Conservation (phyloP, 495 filamentous ascomycete genomes). For the Xylaria flabelliformis region DNA sequence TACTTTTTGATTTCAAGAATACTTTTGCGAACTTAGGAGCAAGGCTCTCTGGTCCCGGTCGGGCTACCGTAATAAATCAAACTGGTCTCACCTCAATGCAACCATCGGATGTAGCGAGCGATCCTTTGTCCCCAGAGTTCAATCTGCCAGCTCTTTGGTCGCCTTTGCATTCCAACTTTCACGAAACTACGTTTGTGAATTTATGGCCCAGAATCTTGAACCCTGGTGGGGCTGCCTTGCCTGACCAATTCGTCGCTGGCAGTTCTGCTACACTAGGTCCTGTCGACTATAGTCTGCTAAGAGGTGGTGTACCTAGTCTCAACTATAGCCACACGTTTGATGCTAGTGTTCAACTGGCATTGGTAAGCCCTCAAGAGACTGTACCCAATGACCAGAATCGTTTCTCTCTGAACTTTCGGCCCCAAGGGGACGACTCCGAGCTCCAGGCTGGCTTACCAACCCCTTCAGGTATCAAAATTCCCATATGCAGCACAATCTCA, state of each 20-base stretch:
- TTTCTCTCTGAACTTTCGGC: too few relatives aligned
- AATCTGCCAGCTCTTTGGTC: not conserved
- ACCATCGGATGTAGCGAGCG: not conserved
- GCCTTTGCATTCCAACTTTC: not conserved
- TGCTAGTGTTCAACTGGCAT: not conserved
- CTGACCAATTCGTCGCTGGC: not conserved
- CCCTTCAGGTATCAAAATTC: not conserved
- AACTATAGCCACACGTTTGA: not conserved
- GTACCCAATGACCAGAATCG: not conserved
- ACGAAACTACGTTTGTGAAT: not conserved
- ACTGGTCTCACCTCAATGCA: not conserved
- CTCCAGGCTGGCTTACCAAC: not conserved
- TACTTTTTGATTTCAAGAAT: not conserved
- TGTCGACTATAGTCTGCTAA: not conserved
- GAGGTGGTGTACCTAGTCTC: not conserved
- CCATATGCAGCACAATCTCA: not conserved
- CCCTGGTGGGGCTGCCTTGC: not conserved
- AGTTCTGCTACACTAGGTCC: not conserved
- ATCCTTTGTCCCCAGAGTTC: not conserved
- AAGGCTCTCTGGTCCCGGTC: not conserved
- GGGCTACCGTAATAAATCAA: not conserved
- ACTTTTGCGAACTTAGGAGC: not conserved
- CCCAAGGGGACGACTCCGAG: not conserved
- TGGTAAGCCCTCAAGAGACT: not conserved
- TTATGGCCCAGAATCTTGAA: not conserved